Conservation (phyloP, 2,329 filamentous ascomycete genomes). For the Exophiala alcalophila region DNA sequence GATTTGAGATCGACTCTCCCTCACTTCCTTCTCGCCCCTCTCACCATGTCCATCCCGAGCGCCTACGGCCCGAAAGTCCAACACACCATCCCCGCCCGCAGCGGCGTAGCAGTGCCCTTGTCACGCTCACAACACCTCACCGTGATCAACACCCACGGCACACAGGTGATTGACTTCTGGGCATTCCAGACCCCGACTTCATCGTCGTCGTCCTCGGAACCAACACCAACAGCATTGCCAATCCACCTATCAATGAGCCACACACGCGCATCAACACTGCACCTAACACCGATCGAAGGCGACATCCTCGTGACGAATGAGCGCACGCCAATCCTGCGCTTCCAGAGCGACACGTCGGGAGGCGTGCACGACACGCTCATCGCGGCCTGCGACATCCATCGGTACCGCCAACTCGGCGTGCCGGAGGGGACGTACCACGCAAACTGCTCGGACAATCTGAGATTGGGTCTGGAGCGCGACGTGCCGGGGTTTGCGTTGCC, state of each 20-base stretch:
- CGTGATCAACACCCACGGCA: slow-evolving; percentile 48
- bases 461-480: slow-evolving; percentile 33
- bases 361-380: slow-evolving; percentile 44
- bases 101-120: slow-evolving; percentile 41
- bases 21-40: too few species aligned
- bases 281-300: slow-evolving; percentile 32
- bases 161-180: slow-evolving; percentile 53
- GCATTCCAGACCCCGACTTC: slow-evolving; percentile 39
- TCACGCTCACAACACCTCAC: slow-evolving; percentile 42
- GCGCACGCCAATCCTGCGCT: slow-evolving; percentile 38
- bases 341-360: slow-evolving; percentile 39
- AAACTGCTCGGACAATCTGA: slow-evolving; percentile 43
- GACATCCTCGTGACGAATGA: slow-evolving; percentile 40
- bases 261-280: slow-evolving; percentile 36
- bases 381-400: slow-evolving; percentile 41
- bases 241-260: slow-evolving; percentile 41
- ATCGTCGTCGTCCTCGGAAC: background rate
- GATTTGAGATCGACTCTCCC: too few species aligned
- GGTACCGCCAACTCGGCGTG: slow-evolving; percentile 40
- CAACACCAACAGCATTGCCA: slow-evolving; percentile 6
- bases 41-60: slow-evolving; percentile 5
- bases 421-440: slow-evolving; percentile 36
- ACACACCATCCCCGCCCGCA: slow-evolving; percentile 43
- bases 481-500: slow-evolving; percentile 26
- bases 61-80: slow-evolving; percentile 8